phyloP scores from a whole-genome alignment of 768 basidiomycete genomes.

The Cyclocybe cylindracea region DNA sequence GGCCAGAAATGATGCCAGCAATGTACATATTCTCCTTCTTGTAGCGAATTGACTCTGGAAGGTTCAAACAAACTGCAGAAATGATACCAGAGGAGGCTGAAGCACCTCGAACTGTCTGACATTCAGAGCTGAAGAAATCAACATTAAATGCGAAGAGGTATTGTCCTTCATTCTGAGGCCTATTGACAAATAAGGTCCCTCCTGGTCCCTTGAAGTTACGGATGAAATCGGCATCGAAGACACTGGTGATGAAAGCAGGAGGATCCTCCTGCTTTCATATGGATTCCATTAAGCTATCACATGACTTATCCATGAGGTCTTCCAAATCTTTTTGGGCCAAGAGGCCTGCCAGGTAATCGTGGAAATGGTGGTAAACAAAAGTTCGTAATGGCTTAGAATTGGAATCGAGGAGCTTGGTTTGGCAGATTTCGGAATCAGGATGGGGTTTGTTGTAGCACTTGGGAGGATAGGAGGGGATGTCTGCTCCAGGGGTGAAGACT shows the following conservation, averaged over 20 bases:
- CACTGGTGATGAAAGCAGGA: too few species aligned
- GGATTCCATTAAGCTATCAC: slow-evolving; percentile 1
- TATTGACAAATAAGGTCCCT: too few species aligned
- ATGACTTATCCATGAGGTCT: background rate
- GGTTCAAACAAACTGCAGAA: slow-evolving; percentile 28
- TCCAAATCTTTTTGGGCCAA: slow-evolving; percentile 1
- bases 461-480: slow-evolving; percentile 5
- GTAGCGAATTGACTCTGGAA: slow-evolving; percentile 27
- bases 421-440: slow-evolving; percentile 4
- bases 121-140: too few species aligned
- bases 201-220: too few species aligned
- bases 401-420: background rate
- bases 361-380: slow-evolving; percentile 3
- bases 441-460: slow-evolving; percentile 6
- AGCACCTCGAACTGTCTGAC: too few species aligned
- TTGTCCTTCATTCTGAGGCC: too few species aligned
- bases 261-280: too few species aligned
- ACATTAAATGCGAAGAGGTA: too few species aligned
- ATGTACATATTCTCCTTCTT: slow-evolving; percentile 30
- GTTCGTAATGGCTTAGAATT: background rate
- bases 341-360: slow-evolving; percentile 1
- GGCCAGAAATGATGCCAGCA: slow-evolving; percentile 26
- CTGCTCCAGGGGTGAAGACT: background rate
- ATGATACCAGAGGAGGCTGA: too few species aligned
- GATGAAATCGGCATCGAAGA: too few species aligned